Base-by-base conservation (phyloP, 2,329 filamentous ascomycete genomes). In the Colletotrichum sidae region DNA sequence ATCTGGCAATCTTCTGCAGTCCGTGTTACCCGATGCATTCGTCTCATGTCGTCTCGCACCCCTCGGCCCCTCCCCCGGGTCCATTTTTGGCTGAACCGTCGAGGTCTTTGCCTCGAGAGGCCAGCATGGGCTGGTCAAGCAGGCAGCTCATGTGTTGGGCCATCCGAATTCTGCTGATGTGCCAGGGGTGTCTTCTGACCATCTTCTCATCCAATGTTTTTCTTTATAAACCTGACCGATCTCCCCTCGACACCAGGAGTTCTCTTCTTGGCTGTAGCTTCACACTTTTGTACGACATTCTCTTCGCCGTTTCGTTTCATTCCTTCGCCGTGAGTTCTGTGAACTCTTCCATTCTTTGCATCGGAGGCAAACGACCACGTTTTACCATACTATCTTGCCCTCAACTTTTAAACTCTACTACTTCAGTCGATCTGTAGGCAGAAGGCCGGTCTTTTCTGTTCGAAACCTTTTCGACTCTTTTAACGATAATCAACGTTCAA, bases 271-370 rank as follows among this genome's bases (percentile, higher is more conserved):
- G 44, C 41, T 55, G 52, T 42, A 42, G 55, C 60, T 60, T 60
- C 60, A 54, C 54, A 67, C 51, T 53, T 54, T 46, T n/a, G 12
- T 38, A 42, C 50, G 50, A 62, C 62, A 55, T 41, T 67, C 62
- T 55, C 62, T 68, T 60, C 41, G 25, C 51, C 46, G 55, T 65
- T 60, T 62, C 52, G 52, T 42, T 67, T 67, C 57, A 50, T 57
- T 68, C 65, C 55, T 65, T 57, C 65, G 33, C 41, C 33, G 4
- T 45, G 60, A 60, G 68, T 67, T 69, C 68, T 67, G 68, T 55
- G 68, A 69, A 51, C 67, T 69, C 67, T 69, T 69, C 67, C 68
- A 65, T 69, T 69, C 68, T 60, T 68, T 69, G 67, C 57, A 54
- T 51, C 44, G 55, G 25, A 25, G 35, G 50, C 50, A 52, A 33